These are phyloP conservation scores for Cubamyces sp. DNA, from an alignment of 768 basidiomycete genomes.

Conservation along the genomic window DNA sequence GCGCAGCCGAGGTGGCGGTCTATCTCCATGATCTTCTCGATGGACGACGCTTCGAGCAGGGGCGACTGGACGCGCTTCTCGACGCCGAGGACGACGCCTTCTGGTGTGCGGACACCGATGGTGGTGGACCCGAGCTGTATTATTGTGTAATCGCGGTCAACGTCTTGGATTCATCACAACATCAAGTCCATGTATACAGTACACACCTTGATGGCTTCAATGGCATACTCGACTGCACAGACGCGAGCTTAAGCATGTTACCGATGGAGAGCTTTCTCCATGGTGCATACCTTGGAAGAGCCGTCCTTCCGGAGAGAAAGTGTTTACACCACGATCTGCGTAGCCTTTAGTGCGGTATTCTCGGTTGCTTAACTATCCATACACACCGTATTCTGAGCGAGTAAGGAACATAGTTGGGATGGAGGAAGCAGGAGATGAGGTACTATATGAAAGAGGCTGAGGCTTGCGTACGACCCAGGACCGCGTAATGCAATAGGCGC, in stretches of 20 bases:
- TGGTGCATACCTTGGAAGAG: constrained; percentile 86
- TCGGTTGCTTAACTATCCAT: neutral
- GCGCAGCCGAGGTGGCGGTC: constrained; percentile 96
- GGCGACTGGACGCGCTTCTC: constrained; percentile 99
- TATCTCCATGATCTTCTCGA: constrained; percentile 99
- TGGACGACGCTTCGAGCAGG: constrained; percentile 90
- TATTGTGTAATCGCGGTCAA: neutral
- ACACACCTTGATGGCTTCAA: constrained; percentile 94
- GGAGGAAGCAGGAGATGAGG: neutral
- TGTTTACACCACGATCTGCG: constrained; percentile 96
- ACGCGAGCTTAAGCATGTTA: constrained; percentile 8
- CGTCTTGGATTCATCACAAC: neutral
- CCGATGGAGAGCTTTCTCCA: neutral
- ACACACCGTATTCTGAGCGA: constrained; percentile 89
- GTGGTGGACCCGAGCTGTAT: constrained; percentile 94
- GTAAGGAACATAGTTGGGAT: constrained; percentile 77
- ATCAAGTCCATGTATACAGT: neutral
- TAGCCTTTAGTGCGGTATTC: neutral
- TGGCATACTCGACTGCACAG: constrained; percentile 92
- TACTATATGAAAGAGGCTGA: neutral
- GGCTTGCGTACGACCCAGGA: constrained; percentile 23
- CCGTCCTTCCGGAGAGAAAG: constrained; percentile 98
- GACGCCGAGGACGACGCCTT: constrained; percentile 92
- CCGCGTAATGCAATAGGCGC: constrained; percentile 16
- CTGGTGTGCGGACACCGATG: constrained; percentile 88